These are phyloP conservation scores for Penicillium dipodomyicola DNA, from an alignment of 495 filamentous ascomycete genomes.

Conservation along the genomic window DNA sequence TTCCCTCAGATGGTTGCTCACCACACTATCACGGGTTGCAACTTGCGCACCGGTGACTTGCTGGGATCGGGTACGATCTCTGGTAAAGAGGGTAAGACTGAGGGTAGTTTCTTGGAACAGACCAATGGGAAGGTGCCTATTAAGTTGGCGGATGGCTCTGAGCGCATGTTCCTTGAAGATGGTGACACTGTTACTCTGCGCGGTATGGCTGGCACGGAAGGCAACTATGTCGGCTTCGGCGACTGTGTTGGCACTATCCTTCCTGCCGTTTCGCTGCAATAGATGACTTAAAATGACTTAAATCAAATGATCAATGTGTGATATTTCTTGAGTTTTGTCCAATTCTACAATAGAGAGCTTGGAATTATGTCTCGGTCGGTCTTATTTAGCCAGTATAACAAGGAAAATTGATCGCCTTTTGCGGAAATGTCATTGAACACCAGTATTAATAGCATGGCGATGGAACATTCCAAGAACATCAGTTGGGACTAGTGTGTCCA, in stretches of 20 bases:
- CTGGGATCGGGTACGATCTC: slow-evolving; percentile 90
- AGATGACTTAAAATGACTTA: neutral
- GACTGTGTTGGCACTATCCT: slow-evolving; percentile 62
- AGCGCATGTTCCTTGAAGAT: slow-evolving; percentile 77
- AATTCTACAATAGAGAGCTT: slow-evolving; percentile 8
- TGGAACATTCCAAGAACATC: neutral
- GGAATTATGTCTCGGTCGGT: neutral
- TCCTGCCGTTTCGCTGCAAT: slow-evolving; percentile 36
- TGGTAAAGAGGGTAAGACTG: slow-evolving; percentile 57
- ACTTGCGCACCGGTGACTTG: slow-evolving; percentile 76
- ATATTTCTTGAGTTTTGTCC: slow-evolving; percentile 6
- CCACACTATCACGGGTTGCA: slow-evolving; percentile 83
- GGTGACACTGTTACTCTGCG: slow-evolving; percentile 74
- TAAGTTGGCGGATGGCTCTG: slow-evolving; percentile 64
- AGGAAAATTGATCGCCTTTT: neutral
- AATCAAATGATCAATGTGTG: slow-evolving; percentile 2
- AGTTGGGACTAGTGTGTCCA: neutral
- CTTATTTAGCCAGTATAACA: neutral
- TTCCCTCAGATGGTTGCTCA: slow-evolving; percentile 95
- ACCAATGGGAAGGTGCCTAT: slow-evolving; percentile 66
- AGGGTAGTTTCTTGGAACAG: slow-evolving; percentile 81
- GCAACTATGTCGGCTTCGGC: slow-evolving; percentile 69
- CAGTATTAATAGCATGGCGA: neutral
- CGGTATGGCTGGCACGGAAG: slow-evolving; percentile 62
- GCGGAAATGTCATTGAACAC: neutral